phyloP scores from a whole-genome alignment of 2,329 filamentous ascomycete genomes.

The Hypoxylon sp. region DNA sequence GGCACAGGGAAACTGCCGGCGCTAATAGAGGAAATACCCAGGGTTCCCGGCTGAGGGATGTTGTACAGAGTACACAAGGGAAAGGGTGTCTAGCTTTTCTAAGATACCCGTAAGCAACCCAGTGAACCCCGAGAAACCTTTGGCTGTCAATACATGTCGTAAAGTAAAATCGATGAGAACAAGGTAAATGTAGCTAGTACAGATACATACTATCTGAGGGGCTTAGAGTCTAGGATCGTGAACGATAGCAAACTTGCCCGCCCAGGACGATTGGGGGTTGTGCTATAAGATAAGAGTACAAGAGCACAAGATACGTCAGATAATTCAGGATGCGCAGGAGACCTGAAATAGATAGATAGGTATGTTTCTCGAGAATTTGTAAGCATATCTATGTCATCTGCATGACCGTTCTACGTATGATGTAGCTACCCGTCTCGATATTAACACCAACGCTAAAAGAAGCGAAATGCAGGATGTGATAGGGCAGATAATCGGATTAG shows the following conservation, averaged over 20 bases:
- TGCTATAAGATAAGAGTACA: slow-evolving; percentile 24
- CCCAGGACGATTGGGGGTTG: background rate
- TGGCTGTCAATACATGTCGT: background rate
- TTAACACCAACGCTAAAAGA: background rate
- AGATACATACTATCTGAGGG: background rate
- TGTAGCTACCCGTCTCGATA: slow-evolving; percentile 36
- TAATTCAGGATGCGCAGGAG: slow-evolving; percentile 2
- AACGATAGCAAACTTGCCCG: background rate
- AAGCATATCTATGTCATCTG: background rate
- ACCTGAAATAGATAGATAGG: background rate
- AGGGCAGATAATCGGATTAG: background rate
- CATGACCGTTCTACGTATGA: background rate
- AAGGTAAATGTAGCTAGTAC: background rate
- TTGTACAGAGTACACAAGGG: background rate
- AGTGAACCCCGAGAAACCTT: background rate
- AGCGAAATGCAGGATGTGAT: slow-evolving; percentile 17
- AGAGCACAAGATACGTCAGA: background rate
- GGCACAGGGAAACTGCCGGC: slow-evolving; percentile 7
- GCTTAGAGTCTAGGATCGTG: slow-evolving; percentile 9
- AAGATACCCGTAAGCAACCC: background rate
- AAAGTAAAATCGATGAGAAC: slow-evolving; percentile 8
- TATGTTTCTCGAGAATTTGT: background rate
- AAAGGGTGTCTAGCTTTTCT: slow-evolving; percentile 14
- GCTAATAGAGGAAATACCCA: slow-evolving; percentile 14
- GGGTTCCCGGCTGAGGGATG: background rate